Evolutionary conservation across 805 yeast species (phyloP).

Genomic region (Pichia ethanolica): DNA sequence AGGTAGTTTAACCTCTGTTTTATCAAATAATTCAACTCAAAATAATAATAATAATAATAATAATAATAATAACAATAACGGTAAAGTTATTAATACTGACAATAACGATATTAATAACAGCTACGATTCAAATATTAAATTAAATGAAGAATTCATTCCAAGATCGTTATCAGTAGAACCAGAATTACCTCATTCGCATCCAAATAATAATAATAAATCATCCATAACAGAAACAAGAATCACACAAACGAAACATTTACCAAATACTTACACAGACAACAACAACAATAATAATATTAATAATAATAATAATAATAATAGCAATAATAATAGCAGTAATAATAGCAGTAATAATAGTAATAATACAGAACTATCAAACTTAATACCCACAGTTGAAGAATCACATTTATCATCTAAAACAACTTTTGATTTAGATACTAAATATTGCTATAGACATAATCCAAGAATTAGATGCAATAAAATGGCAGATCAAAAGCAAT

Average conservation of each 20-base stretch:
- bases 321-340: neutral
- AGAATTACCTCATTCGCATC: neutral
- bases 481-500: conserved; percentile 52
- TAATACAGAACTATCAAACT: neutral
- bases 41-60: neutral
- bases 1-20: neutral
- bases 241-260: neutral
- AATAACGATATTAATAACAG: neutral
- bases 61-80: neutral
- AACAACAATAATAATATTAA: neutral
- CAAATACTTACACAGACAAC: neutral
- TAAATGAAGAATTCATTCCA: no score
- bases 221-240: neutral
- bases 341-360: neutral
- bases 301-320: neutral
- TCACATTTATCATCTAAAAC: conserved; percentile 21
- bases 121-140: no score
- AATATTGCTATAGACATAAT: conserved; percentile 87
- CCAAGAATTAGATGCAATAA: conserved; percentile 77
- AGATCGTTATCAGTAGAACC: no score
- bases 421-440: conserved; percentile 44
- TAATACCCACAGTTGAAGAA: neutral
- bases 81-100: neutral
- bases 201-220: neutral
- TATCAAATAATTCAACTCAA: neutral